These are phyloP conservation scores for Fonsecaea multimorphosa DNA, from an alignment of 2,329 filamentous ascomycete species.

Conservation along the genomic window DNA sequence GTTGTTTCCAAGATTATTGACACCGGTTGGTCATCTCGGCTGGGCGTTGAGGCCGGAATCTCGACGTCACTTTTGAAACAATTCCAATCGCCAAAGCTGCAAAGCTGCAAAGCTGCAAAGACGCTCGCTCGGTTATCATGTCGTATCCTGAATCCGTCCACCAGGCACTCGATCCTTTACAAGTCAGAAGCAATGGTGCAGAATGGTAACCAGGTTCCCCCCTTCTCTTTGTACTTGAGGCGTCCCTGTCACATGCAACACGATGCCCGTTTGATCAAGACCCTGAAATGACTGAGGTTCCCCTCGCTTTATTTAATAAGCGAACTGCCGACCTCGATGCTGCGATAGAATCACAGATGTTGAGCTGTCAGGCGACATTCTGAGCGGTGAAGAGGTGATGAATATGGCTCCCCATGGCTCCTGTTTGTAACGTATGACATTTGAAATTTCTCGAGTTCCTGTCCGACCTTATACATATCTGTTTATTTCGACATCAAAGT, in stretches of 20 bases:
- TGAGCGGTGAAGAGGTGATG: background rate
- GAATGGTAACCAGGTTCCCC: background rate
- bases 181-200: background rate
- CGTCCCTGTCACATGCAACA: background rate
- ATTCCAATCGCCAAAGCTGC: slow-evolving; percentile 14
- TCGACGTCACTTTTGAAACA: slow-evolving; percentile 22
- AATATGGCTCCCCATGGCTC: background rate
- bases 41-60: slow-evolving; percentile 3
- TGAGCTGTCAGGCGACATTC: background rate
- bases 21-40: background rate
- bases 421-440: slow-evolving; percentile 6
- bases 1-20: slow-evolving; percentile 2
- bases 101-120: background rate
- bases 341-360: background rate
- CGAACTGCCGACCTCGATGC: background rate
- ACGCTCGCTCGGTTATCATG: background rate
- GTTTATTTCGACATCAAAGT: background rate
- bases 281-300: background rate
- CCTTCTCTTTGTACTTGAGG: background rate
- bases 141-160: background rate
- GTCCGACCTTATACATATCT: background rate
- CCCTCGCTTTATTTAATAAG: background rate
- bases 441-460: background rate
- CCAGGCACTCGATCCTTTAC: background rate
- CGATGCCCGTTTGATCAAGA: background rate